A percentile compares a stretch with the other conserved stretches of the same genome.
These are phyloP conservation scores for Bjerkandera adusta DNA, from an alignment of 1,284 basidiomycete genomes.

Conservation along the genomic window DNA sequence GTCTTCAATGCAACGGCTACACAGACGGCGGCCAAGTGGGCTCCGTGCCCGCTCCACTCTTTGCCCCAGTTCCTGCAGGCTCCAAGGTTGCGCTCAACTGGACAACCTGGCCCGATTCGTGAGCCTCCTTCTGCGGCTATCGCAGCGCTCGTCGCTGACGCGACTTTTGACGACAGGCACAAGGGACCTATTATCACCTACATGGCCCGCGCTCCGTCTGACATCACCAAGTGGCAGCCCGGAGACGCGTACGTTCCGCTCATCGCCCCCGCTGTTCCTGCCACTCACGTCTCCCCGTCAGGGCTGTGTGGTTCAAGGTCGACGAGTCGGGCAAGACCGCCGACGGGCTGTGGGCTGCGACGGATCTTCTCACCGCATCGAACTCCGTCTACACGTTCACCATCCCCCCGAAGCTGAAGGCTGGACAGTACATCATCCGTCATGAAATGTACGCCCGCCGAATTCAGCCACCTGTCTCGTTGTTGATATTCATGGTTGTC, in stretches of 20 bases:
- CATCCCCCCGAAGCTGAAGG: constrained; percentile 40
- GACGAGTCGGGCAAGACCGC: constrained; percentile 41
- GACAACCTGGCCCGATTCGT: too few relatives aligned
- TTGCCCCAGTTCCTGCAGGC: too few relatives aligned
- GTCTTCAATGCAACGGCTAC: too few relatives aligned
- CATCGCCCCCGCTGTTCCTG: not conserved
- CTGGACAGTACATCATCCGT: constrained; percentile 49
- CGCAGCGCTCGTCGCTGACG: too few relatives aligned
- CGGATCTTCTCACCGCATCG: constrained; percentile 36
- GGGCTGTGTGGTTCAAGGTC: constrained; percentile 50
- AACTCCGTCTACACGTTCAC: constrained; percentile 45
- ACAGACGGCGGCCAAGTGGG: too few relatives aligned
- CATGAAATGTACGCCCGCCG: constrained; percentile 43
- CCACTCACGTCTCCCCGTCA: constrained; percentile 5
- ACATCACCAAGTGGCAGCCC: constrained; percentile 45
- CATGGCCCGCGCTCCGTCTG: constrained; percentile 42
- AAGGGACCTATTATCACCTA: too few relatives aligned
- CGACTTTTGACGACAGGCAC: too few relatives aligned
- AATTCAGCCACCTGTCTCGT: too few relatives aligned
- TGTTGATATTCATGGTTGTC: too few relatives aligned
- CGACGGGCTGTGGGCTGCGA: constrained; percentile 44
- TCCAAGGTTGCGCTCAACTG: too few relatives aligned
- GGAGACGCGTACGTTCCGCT: constrained; percentile 34
- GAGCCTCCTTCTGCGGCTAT: too few relatives aligned
- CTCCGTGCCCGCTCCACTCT: too few relatives aligned